Evolutionary conservation across 2,329 filamentous ascomycete genomes (phyloP).

Genomic region (Neophaeococcomyces aloes): DNA sequence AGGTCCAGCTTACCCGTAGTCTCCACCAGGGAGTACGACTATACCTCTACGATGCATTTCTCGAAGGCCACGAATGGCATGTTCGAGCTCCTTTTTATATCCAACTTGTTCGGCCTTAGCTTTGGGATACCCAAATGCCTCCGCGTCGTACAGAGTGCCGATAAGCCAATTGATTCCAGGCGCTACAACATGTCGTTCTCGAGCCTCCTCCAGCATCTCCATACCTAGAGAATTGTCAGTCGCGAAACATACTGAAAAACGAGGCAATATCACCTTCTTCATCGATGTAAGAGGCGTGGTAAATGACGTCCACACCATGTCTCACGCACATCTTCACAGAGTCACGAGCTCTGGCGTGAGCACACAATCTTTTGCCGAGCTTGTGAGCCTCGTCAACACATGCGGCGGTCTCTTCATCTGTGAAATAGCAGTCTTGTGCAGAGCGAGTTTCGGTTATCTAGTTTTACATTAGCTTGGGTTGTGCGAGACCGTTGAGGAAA

Average conservation of each 20-base stretch:
- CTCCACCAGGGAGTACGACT: conserved; percentile 34
- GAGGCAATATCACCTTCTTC: conserved; percentile 22
- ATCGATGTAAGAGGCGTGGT: conserved; percentile 38
- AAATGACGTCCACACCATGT: conserved; percentile 40
- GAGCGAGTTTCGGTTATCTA: conserved; percentile 25
- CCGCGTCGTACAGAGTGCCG: conserved; percentile 30
- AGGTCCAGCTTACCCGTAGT: background rate
- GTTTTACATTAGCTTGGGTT: background rate
- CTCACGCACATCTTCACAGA: conserved; percentile 35
- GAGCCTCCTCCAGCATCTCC: conserved; percentile 29
- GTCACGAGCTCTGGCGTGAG: conserved; percentile 37
- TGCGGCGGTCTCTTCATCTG: conserved; percentile 36
- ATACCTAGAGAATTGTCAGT: conserved; percentile 19
- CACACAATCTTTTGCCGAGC: conserved; percentile 28
- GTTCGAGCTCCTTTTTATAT: conserved; percentile 34
- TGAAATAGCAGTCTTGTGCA: conserved; percentile 39
- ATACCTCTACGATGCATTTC: conserved; percentile 40
- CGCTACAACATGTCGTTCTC: conserved; percentile 31
- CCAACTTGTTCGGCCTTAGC: conserved; percentile 36
- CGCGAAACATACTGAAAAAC: background rate
- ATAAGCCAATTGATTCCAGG: conserved; percentile 37
- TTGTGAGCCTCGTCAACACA: conserved; percentile 39
- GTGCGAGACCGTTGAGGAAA: conserved; percentile 11
- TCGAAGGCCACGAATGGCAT: conserved; percentile 30
- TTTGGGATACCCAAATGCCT: conserved; percentile 33